Evolutionary conservation across 2,329 filamentous ascomycete genomes (phyloP).

Genomic region (Phialocephala subalpina): DNA sequence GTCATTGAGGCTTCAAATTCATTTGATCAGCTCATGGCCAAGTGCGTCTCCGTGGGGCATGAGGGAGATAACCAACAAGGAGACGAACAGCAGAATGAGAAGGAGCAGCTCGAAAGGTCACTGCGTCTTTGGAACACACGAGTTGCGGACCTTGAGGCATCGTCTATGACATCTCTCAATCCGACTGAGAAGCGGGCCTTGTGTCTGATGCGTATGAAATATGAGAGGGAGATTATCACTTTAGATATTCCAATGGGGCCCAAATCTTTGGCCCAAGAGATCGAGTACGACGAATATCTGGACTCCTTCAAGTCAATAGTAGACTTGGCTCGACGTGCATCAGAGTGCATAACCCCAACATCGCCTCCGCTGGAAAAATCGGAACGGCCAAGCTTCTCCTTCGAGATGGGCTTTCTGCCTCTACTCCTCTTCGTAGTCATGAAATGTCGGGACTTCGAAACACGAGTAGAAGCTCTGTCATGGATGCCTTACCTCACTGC

Average conservation of each 20-base stretch:
- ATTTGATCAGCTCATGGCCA: not conserved
- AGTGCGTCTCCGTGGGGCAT: not conserved
- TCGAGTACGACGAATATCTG: not conserved
- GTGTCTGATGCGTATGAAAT: not conserved
- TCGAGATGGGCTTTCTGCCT: not conserved
- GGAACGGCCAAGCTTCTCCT: not conserved
- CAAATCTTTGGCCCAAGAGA: not conserved
- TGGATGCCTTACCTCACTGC: not conserved
- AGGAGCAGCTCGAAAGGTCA: not conserved
- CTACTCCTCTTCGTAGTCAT: not conserved
- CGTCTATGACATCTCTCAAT: not conserved
- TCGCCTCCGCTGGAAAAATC: not conserved
- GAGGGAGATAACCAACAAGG: not conserved
- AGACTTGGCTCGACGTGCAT: not conserved
- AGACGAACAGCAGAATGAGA: not conserved
- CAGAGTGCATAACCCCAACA: not conserved
- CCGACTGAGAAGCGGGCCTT: not conserved
- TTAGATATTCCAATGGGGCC: not conserved
- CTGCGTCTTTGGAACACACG: not conserved
- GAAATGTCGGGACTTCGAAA: not conserved
- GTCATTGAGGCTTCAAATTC: not conserved
- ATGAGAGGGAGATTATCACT: not conserved
- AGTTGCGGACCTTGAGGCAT: not conserved
- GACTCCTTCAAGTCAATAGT: not conserved
- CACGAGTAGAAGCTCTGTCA: not conserved